Conservation (phyloP, 768 basidiomycete genomes). For the Kwoniella bestiolae region DNA sequence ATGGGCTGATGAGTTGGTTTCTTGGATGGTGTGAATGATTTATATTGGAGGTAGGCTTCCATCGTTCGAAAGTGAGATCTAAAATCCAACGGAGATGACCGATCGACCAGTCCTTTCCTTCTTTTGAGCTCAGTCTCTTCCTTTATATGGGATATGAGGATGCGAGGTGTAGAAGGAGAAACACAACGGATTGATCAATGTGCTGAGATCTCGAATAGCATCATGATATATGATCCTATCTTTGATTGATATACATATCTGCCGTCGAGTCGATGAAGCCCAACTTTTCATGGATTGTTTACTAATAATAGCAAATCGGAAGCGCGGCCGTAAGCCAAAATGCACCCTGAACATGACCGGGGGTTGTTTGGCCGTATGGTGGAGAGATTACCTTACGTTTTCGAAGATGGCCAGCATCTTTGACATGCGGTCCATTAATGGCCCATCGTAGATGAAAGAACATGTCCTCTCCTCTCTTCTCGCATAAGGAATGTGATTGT, state of each 20-base stretch:
- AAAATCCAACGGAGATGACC: neutral
- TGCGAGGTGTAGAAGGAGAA: neutral
- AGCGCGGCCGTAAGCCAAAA: neutral
- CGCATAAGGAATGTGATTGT: no score
- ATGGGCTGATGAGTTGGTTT: slow-evolving; percentile 15
- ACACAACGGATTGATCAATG: neutral
- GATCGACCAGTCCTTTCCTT: neutral
- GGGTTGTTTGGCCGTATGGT: no score
- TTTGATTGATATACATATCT: no score
- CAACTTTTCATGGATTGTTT: neutral
- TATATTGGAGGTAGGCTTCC: slow-evolving; percentile 19
- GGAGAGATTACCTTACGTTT: neutral
- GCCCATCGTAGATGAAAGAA: no score
- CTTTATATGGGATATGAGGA: neutral
- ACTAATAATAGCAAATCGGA: neutral
- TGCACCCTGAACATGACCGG: neutral
- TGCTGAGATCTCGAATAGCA: no score
- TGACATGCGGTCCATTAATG: no score
- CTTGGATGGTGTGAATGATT: slow-evolving; percentile 9
- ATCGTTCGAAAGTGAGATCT: slow-evolving; percentile 1
- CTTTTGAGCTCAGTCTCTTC: neutral
- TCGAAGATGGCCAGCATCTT: no score
- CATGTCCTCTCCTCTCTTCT: no score
- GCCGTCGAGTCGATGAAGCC: no score
- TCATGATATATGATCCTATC: no score